phyloP scores from a whole-genome alignment of 768 basidiomycete genomes.

The Crepidotus variabilis region DNA sequence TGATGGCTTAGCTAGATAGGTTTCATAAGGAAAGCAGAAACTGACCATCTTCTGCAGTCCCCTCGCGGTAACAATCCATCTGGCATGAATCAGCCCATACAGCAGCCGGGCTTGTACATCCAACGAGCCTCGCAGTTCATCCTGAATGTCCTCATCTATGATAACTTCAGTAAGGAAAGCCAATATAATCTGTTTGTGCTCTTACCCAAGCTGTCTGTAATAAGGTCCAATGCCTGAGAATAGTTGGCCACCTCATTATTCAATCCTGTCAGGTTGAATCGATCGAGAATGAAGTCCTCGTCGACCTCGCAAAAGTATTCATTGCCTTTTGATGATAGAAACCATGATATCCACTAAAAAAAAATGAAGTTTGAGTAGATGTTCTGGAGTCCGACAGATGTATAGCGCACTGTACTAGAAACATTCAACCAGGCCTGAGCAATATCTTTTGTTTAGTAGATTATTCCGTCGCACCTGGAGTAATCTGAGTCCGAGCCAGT shows the following conservation, averaged over 20 bases:
- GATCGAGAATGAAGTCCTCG: conserved; percentile 97
- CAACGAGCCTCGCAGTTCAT: conserved; percentile 86
- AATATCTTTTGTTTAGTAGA: conserved; percentile 5
- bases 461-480: conserved; percentile 68
- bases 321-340: conserved; percentile 94
- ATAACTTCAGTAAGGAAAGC: neutral
- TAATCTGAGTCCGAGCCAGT: conserved; percentile 95
- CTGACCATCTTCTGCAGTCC: conserved; percentile 93
- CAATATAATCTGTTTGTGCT: neutral
- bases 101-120: conserved; percentile 92
- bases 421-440: neutral
- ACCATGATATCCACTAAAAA: conserved; percentile 94
- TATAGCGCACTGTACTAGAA: neutral
- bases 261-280: conserved; percentile 96
- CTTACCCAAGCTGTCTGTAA: conserved; percentile 92
- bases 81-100: conserved; percentile 94
- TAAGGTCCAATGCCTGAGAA: conserved; percentile 88
- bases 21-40: neutral
- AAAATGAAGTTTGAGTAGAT: conserved; percentile 11
- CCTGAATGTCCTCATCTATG: conserved; percentile 89
- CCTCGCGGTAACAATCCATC: conserved; percentile 94
- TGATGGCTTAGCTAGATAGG: neutral
- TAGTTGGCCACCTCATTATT: conserved; percentile 97
- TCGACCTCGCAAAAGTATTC: conserved; percentile 99
- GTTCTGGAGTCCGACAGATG: conserved; percentile 7